Base-by-base conservation (phyloP, 2,329 filamentous ascomycete genomes). In the Onygenales sp. region DNA sequence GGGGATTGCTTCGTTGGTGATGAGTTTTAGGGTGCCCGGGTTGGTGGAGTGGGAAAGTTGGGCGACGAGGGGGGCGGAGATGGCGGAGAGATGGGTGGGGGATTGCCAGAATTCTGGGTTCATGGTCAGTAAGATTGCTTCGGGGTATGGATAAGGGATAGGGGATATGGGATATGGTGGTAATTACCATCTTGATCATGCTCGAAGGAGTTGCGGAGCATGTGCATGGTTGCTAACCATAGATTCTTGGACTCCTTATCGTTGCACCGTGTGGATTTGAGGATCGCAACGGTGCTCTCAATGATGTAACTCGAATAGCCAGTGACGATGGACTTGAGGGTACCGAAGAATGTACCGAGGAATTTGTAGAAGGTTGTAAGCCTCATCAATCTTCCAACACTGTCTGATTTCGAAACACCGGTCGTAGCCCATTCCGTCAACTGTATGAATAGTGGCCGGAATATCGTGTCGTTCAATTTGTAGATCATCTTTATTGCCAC, bases 391-490 rank as follows among this genome's bases (percentile, higher is more conserved):
- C 76, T 78, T 51, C 83, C 84, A 27, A 72, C 61, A 11, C 66
- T 66, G 61, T 89, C 84, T 55, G 78, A 80, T 72, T 84, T 83
- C 14, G 84, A 72, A 44, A 87, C 69, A 0, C 77, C 78, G 2
- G 75, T 73, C 14, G 75, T 77, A 0, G 86, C 80, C 87, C 91
- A 96, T 54, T 95, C 89, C 45, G 94, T 78, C n/a, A 96, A 75
- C 59, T 86, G 82, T 13, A 84, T 79, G 74, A 97, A 98, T 58
- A 98, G 83, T 0, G 93, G 94, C 10, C 91, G 81, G 82, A 98
- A 98, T 0, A 87, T 83, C 0, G 87, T 85, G 66, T 98, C 93
- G 71, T 96, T 97, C 57, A 98, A 81, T 76, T 97, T 97, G 75
- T 95, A 89, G 52, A 95, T 87, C 84, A 96, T 93, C 69, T 89